phyloP scores from a whole-genome alignment of 176 grass and related monocot genomes.

The Oryza coarctata region DNA sequence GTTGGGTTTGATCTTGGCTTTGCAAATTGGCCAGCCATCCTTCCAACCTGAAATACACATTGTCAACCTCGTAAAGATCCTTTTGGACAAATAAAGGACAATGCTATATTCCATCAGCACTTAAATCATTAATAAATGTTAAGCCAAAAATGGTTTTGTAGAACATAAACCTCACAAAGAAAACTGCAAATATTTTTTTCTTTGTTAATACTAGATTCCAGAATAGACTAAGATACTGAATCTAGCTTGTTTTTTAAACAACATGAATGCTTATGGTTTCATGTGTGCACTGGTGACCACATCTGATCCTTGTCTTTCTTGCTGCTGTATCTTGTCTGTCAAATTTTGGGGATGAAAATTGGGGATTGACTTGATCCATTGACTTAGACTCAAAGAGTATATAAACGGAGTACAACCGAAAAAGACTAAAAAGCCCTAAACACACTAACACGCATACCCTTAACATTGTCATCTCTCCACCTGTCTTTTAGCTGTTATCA shows the following conservation, averaged over 20 bases:
- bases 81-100: not conserved
- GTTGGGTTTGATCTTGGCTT: slow-evolving; percentile 49
- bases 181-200: not conserved
- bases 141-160: not conserved
- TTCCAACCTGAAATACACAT: slow-evolving; percentile 51
- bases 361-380: too few species aligned
- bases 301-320: not conserved
- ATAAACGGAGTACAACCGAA: too few species aligned
- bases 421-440: too few species aligned
- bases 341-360: too few species aligned
- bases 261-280: not conserved
- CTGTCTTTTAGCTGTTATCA: too few species aligned
- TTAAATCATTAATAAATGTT: not conserved
- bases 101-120: not conserved
- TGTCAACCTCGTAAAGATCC: not conserved
- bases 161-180: not conserved
- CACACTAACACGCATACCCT: too few species aligned
- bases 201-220: not conserved
- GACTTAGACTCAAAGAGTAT: too few species aligned
- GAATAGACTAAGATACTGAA: not conserved
- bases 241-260: not conserved
- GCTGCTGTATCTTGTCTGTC: not conserved
- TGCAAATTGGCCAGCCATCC: slow-evolving; percentile 58
- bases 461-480: too few species aligned
- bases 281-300: not conserved